Evolutionary conservation across 2,329 filamentous ascomycete species (phyloP), one percentile per base, ranked within the genome.

Genomic region (Colletotrichum sp.): DNA sequence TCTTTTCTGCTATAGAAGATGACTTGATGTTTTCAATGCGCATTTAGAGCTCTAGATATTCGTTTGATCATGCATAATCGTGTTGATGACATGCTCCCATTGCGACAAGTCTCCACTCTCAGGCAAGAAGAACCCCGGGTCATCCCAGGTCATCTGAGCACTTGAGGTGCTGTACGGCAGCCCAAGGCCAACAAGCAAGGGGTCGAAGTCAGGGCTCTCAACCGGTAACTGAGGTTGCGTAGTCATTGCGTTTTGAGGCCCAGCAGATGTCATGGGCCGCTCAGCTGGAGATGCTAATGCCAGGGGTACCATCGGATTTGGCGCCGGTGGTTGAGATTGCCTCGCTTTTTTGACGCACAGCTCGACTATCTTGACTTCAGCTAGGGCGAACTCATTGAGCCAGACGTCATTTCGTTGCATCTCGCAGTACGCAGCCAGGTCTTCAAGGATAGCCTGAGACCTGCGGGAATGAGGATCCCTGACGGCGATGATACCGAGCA

Each of bases 361-460:
- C 78, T 87, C 85, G 38, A 86, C 81, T 1, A 87, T 83, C 71
- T 85, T 85, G 16, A 87, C 83, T 77, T 86, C 85, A 1, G 84
- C 84, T 2, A 85, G 79, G 7, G 81, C 83, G 72, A 86, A 85
- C 73, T 86, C 83, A 70, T 85, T 86, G 32, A 83, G 69, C 84
- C 85, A 86, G 6, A 81, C 79, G 48, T 87, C 85, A n/a, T 79
- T 80, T 8, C 82, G 78, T 71, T 85, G 82, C 81, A 83, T 84
- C 72, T 85, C 85, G 71, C 85, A 87, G 76, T 85, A 87, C 1
- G 85, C 84, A 8, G 81, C 78, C 0, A 87, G 79, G 66, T 87
- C 85, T 36, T 85, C 82, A 9, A 86, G 72, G 3, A 85, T 83
- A 2, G 81, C 84, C 28, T 80, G 77, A 7, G 83, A 80, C 8